Conservation (phyloP, 208 protist species). For the Endotrypanum monterogeii region DNA sequence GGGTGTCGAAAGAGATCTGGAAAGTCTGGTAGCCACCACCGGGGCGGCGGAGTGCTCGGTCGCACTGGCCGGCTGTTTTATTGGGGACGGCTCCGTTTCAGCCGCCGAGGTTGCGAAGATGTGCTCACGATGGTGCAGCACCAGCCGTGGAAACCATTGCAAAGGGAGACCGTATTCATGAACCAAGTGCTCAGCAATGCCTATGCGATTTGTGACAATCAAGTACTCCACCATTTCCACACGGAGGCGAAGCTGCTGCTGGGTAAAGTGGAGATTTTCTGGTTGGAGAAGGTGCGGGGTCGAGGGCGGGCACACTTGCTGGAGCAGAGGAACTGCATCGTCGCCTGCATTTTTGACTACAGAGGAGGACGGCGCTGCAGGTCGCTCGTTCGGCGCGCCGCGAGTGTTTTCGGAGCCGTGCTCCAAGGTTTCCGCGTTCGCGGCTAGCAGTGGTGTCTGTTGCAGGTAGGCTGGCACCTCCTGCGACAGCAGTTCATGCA, state of each 20-base stretch:
- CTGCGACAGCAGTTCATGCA: conserved; percentile 34
- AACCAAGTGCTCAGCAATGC: conserved; percentile 59
- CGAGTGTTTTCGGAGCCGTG: not conserved
- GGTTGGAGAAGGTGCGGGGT: conserved; percentile 56
- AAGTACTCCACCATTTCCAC: conserved; percentile 86
- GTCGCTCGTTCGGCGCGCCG: not conserved
- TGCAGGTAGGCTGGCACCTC: conserved; percentile 57
- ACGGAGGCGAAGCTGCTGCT: conserved; percentile 56
- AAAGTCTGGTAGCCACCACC: not conserved
- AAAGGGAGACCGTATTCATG: conserved; percentile 66
- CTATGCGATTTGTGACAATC: conserved; percentile 59
- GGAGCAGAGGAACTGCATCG: conserved; percentile 30
- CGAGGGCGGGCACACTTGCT: conserved; percentile 56
- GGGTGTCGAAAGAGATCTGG: conserved; percentile 8
- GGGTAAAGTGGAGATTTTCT: conserved; percentile 45
- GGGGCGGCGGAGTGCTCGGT: not conserved
- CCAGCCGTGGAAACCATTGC: conserved; percentile 76
- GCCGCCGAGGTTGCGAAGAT: conserved; percentile 4
- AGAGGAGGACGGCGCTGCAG: not conserved
- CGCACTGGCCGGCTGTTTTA: not conserved
- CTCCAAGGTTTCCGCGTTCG: conserved; percentile 4
- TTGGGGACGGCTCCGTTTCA: not conserved
- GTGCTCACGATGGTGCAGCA: conserved; percentile 23
- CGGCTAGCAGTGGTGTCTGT: conserved; percentile 43
- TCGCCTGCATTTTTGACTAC: conserved; percentile 7